Evolutionary conservation across 192 early-diverging fungal genomes (phyloP).

Genomic region (Coemansia sp.): DNA sequence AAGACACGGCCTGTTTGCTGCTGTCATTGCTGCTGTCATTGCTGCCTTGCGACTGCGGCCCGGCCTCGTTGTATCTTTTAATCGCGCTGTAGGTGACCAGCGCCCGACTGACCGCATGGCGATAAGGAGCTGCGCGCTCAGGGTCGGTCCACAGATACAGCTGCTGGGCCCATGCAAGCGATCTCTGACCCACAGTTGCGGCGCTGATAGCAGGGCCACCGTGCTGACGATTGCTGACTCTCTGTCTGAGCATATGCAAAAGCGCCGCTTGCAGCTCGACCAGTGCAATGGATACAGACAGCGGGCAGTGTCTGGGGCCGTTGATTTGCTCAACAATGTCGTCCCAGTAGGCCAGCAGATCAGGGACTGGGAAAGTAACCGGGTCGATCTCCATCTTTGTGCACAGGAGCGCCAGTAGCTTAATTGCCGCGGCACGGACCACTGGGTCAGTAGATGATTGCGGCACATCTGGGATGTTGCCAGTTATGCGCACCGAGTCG

Average conservation of each 20-base stretch:
- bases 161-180: conserved; percentile 46
- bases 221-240: conserved; percentile 1
- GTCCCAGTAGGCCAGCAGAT: conserved; percentile 39
- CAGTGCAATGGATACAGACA: conserved; percentile 40
- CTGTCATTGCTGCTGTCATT: no score
- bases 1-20: background rate
- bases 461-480: background rate
- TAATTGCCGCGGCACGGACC: conserved; percentile 28
- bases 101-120: conserved; percentile 43
- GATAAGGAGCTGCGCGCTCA: conserved; percentile 38
- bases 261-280: conserved; percentile 42
- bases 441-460: conserved; percentile 20
- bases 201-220: background rate
- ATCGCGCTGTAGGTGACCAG: conserved; percentile 41
- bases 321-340: conserved; percentile 19
- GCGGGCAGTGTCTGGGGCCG: conserved; percentile 15
- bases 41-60: background rate
- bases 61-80: conserved; percentile 29
- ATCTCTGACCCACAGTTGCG: conserved; percentile 6
- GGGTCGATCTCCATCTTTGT: conserved; percentile 36
- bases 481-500: background rate
- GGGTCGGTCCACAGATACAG: conserved; percentile 51
- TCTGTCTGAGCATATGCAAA: conserved; percentile 30
- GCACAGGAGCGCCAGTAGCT: conserved; percentile 39
- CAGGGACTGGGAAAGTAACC: conserved; percentile 21